phyloP scores from a whole-genome alignment of 192 early-diverging fungal genomes.

The Umbelopsis vinacea region DNA sequence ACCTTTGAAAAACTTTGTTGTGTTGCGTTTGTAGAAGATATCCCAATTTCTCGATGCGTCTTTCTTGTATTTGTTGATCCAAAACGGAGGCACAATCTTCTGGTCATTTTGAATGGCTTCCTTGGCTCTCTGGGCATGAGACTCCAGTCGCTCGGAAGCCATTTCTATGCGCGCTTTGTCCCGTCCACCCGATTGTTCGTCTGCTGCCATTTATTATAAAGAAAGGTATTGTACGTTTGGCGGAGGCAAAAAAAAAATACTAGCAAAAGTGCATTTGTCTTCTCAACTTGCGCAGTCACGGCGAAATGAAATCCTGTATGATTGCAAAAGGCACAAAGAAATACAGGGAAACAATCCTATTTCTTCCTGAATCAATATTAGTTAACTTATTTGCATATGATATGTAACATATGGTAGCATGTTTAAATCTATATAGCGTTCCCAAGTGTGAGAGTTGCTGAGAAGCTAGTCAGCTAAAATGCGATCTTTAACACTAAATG shows the following conservation, averaged over 20 bases:
- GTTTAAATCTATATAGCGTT: too few relatives aligned
- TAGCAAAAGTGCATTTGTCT: too few relatives aligned
- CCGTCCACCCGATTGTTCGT: not conserved
- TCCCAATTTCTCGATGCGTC: conserved; percentile 84
- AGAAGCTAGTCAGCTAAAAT: too few relatives aligned
- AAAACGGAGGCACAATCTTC: conserved; percentile 70
- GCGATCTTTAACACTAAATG: too few relatives aligned
- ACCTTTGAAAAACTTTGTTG: conserved; percentile 92
- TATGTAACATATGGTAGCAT: too few relatives aligned
- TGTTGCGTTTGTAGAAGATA: conserved; percentile 84
- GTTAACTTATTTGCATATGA: too few relatives aligned
- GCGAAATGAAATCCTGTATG: too few relatives aligned
- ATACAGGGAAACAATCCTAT: too few relatives aligned
- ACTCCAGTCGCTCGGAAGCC: conserved; percentile 36
- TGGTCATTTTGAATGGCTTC: conserved; percentile 64
- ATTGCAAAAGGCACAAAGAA: too few relatives aligned
- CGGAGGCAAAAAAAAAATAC: not conserved
- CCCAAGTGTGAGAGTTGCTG: too few relatives aligned
- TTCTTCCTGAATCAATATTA: too few relatives aligned
- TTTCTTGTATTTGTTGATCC: conserved; percentile 79
- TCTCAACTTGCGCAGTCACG: too few relatives aligned
- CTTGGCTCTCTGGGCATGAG: conserved; percentile 60
- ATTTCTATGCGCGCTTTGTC: conserved; percentile 46
- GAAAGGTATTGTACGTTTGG: not conserved
- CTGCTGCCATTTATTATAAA: not conserved